phyloP scores from a whole-genome alignment of 352 stramenopile species.

The Pythium chondricola region DNA sequence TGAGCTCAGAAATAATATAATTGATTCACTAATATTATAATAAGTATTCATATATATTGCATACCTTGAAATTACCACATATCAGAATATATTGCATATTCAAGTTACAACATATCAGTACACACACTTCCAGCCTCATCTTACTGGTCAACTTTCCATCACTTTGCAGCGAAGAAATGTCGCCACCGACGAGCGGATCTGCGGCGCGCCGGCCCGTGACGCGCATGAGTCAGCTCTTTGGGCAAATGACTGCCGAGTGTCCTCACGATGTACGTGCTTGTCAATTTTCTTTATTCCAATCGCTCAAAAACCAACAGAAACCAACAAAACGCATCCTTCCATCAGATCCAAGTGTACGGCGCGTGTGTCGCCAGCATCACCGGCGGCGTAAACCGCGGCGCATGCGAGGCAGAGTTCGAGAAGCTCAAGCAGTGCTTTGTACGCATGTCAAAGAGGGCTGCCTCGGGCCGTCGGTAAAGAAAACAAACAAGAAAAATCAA shows the following conservation, averaged over 20 bases:
- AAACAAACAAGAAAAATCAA: neutral
- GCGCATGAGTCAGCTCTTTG: constrained; percentile 66
- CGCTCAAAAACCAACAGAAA: too few relatives aligned
- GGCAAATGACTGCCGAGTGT: constrained; percentile 59
- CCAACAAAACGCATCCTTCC: too few relatives aligned
- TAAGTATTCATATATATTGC: too few relatives aligned
- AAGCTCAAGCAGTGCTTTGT: constrained; percentile 68
- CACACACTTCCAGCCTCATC: too few relatives aligned
- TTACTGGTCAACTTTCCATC: too few relatives aligned
- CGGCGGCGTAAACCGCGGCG: constrained; percentile 38
- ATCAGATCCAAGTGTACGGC: constrained; percentile 79
- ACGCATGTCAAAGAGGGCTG: constrained; percentile 31
- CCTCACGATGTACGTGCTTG: constrained; percentile 41
- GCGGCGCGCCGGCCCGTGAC: constrained; percentile 18
- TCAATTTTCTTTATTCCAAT: too few relatives aligned
- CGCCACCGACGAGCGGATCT: neutral
- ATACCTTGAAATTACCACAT: too few relatives aligned
- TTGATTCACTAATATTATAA: too few relatives aligned
- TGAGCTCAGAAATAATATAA: too few relatives aligned
- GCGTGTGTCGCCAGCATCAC: constrained; percentile 65
- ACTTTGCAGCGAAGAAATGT: neutral
- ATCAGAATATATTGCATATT: too few relatives aligned
- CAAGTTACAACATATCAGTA: too few relatives aligned
- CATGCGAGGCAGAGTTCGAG: constrained; percentile 66
- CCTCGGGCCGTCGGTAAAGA: neutral